Evolutionary conservation across 1,139 yeast species (phyloP), one percentile per base, ranked within the genome.

Genomic region (Arxiozyma telluris): DNA sequence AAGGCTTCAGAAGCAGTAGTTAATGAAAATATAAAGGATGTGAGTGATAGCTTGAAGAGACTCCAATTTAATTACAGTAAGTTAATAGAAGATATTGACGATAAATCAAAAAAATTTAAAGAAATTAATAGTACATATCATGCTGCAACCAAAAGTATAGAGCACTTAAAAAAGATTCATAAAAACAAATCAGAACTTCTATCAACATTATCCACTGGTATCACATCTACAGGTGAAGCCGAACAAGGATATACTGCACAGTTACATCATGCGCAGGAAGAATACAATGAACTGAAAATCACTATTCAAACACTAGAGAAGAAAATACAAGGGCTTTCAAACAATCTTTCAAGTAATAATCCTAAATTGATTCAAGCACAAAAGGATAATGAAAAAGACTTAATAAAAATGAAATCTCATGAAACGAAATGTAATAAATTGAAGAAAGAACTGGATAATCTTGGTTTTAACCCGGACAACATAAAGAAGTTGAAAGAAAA

Each of bases 181-280:
- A 74, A 76, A 41, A 78, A 76, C 57, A 87, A 87, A 61, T 95
- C 89, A 64, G 97, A 91, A 59, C 75, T 91, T 22, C 72, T 89
- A 18, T 84, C 95, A 5, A 83, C 96, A 0, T 75, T 94, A 45
- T 83, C 93, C 0, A 91, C 98, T 0, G 98, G 98, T 62, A 83
- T 93, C 17, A 87, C 97, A 0, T 80, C 96, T 0, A 84, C 82
- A 55, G 97, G 96, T 51, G 77, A 74, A 62, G 76, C 84, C 1
- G 87, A 87, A 57, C 84, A 90, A 41, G 97, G 97, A 17, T 93
- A 89, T 67, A 76, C 80, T 54, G 78, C 84, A 3, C 96, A 90
- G 63, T 72, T 90, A 41, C 81, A 82, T 54, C 83, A 81, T 50
- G 84, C 81, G 2, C 85, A 87, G 59, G 78, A 78, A 41, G 75